phyloP scores from a whole-genome alignment of 176 grass and related monocot species.

The Eleusine indica region DNA sequence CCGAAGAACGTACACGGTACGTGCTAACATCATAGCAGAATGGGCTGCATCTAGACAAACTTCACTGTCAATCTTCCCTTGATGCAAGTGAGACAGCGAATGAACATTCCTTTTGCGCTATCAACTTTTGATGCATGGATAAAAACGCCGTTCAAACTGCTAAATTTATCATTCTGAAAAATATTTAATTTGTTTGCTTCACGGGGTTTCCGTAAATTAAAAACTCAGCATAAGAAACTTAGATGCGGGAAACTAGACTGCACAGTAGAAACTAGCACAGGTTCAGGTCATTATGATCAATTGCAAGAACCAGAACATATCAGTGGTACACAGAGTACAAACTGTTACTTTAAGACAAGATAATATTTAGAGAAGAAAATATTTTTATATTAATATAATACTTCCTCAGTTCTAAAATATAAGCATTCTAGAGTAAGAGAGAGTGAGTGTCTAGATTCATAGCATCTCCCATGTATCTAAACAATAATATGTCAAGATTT shows the following conservation, averaged over 20 bases:
- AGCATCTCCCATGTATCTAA: too few relatives aligned
- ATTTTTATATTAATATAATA: too few relatives aligned
- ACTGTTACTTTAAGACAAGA: too few relatives aligned
- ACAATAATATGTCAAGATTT: too few relatives aligned
- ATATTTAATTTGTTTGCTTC: neutral
- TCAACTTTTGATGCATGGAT: neutral
- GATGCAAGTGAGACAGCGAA: conserved; percentile 12
- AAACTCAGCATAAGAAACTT: neutral
- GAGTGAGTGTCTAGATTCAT: too few relatives aligned
- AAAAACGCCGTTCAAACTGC: neutral
- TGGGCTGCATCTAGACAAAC: conserved; percentile 36
- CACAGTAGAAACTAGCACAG: neutral
- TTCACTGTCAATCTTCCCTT: neutral
- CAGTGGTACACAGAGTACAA: neutral
- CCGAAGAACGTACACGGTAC: too few relatives aligned
- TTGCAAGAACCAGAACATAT: neutral
- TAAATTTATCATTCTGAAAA: neutral
- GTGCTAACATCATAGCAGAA: neutral
- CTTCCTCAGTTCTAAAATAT: too few relatives aligned
- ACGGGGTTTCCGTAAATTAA: neutral
- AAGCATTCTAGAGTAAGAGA: too few relatives aligned
- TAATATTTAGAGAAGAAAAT: too few relatives aligned
- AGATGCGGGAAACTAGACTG: too few relatives aligned
- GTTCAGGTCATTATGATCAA: neutral
- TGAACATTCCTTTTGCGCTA: conserved; percentile 27